Base-by-base conservation (phyloP, 192 early-diverging fungal species). In the Podila verticillata region DNA sequence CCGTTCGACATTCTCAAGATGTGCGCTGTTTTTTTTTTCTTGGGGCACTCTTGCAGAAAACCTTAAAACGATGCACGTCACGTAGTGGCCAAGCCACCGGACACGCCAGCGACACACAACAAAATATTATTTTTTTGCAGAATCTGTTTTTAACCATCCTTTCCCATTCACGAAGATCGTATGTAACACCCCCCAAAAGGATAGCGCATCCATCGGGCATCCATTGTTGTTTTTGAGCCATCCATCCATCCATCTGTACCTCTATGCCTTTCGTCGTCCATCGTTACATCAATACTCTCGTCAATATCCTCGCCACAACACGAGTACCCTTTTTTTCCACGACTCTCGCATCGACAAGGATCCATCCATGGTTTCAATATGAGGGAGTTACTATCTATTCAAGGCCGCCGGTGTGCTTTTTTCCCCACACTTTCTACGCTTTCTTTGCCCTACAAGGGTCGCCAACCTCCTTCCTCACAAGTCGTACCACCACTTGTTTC, bases 171-270 rank as follows among this genome's bases (percentile, higher is more conserved):
- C 51, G 51, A 54, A 54, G 51, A 54, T 54, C 51, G 51, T 54
- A 54, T 54, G 51, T 54, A 54, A 54, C 51, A 44, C 39, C 39
- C 44, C 51, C 51, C 51, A n/a, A 54, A 54, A 54, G 51, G 51
- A 54, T 54, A 24, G n/a, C 5, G n/a, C 51, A 54, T 54, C 51
- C 51, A 54, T 54, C 20, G 51, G n/a, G 51, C 20, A 54, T 44
- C 39, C 39, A 44, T 44, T 15, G 22, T 54, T 54, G 22, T 17
- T 44, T 2, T 44, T 17, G 39, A 44, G 39, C 39, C 51, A 54
- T 54, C 51, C 51, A 26, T 54, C 51, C 51, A 54, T 54, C 51
- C 51, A 54, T 54, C 51, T 26, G 51, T 24, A 54, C 51, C 9
- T 24, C 6, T 26, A 1, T 54, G 20, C 51, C 20, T 54, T 54